Evolutionary conservation across 495 filamentous ascomycete species (phyloP).

Genomic region (Podospora australis): DNA sequence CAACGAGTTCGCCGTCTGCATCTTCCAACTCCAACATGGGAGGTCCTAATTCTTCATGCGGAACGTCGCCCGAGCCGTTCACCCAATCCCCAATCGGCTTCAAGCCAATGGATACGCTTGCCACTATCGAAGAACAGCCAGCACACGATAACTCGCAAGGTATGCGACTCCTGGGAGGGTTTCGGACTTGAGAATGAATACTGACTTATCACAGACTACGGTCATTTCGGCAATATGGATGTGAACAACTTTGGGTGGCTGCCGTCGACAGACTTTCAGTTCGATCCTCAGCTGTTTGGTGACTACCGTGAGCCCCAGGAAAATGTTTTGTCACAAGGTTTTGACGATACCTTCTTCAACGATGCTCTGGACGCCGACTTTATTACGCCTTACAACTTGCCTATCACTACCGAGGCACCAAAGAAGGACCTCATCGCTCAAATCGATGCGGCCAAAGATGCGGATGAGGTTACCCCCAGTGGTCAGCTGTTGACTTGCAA

Average conservation of each 20-base stretch:
- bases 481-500: conserved; percentile 67
- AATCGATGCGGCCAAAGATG: conserved; percentile 66
- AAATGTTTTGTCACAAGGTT: conserved; percentile 43
- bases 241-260: conserved; percentile 62
- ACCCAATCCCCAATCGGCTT: conserved; percentile 50
- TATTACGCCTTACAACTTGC: conserved; percentile 65
- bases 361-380: conserved; percentile 81
- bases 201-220: conserved; percentile 23
- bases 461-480: conserved; percentile 59
- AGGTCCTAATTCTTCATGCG: conserved; percentile 66
- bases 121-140: conserved; percentile 49
- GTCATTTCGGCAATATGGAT: conserved; percentile 22
- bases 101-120: conserved; percentile 54
- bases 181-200: conserved; percentile 6
- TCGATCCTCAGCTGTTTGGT: conserved; percentile 86
- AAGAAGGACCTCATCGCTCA: conserved; percentile 69
- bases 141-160: conserved; percentile 22
- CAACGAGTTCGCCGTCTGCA: conserved; percentile 55
- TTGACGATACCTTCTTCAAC: conserved; percentile 36
- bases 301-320: conserved; percentile 91
- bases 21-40: conserved; percentile 53
- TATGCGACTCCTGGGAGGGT: too few relatives aligned
- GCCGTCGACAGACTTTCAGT: conserved; percentile 78
- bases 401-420: conserved; percentile 33
- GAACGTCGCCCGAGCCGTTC: conserved; percentile 51